Base-by-base conservation (phyloP, 2,329 filamentous ascomycete genomes). In the Fusarium sp. region DNA sequence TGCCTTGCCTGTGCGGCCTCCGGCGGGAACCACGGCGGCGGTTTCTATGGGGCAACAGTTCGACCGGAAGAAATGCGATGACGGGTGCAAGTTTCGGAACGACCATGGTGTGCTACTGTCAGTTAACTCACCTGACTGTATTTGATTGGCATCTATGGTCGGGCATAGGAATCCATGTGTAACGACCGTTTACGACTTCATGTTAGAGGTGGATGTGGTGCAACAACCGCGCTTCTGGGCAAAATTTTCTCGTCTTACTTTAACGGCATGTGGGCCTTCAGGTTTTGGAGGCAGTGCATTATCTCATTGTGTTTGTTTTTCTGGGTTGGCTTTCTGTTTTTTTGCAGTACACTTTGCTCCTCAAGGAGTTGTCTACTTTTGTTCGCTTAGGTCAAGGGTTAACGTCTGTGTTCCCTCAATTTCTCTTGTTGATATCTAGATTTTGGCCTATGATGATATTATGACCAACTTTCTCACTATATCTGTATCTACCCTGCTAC, bases 1-100 rank as follows among this genome's bases (percentile, higher is more conserved):
- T 89, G 87, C 66, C 80, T 88, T 41, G 86, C 86, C 2, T 89
- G 87, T 68, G 78, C 84, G 41, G 85, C 84, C 11, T 81, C 84
- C 12, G 83, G 81, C 9, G 79, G 78, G 31, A 76, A 79, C n/a
- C 78, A 82, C 26, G 79, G 79, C 13, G 83, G 80, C 19, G 82
- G 84, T 10, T 86, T 86, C 75, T 88, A 88, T 67, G 86, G 85
- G 28, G 82, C 83, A 42, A 86, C 82, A 28, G 86, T 88, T 26
- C 83, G 84, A 18, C 81, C 85, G 21, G 83, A 86, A 70, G 84
- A 88, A 69, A 83, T 84, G 76, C 81, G 84, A 71, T 83, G 69
- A 76, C 62, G 51, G 23, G 44, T 34, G 49, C 28, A 18, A 49
- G 43, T 53, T 39, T 42, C 19, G 43, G 43, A 30, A 44, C 19